Evolutionary conservation across 2,329 filamentous ascomycete species (phyloP).

Genomic region (Sclerotinia trifoliorum): DNA sequence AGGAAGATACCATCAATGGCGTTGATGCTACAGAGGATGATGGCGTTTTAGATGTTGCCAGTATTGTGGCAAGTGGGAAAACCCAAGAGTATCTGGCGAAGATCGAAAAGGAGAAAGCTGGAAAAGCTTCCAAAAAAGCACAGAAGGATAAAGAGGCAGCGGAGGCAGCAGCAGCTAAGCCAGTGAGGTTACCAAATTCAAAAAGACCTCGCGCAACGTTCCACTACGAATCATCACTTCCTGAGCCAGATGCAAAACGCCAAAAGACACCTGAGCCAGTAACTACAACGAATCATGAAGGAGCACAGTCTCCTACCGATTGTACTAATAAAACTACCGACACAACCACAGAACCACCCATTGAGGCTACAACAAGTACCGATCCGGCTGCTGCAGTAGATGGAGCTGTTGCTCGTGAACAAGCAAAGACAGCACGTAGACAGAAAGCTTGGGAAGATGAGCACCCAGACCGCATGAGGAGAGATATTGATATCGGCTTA

Average conservation of each 20-base stretch:
- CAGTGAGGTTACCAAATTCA: conserved; percentile 65
- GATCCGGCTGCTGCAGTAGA: conserved; percentile 28
- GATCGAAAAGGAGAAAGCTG: conserved; percentile 73
- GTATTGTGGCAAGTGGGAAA: conserved; percentile 77
- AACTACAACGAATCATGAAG: conserved; percentile 26
- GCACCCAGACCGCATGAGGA: conserved; percentile 55
- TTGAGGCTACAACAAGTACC: conserved; percentile 23
- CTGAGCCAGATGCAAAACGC: conserved; percentile 44
- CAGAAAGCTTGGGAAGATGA: conserved; percentile 38
- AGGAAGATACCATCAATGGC: conserved; percentile 42
- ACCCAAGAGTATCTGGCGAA: conserved; percentile 80
- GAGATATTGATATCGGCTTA: conserved; percentile 72
- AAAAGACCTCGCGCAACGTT: conserved; percentile 70
- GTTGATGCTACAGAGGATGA: conserved; percentile 56
- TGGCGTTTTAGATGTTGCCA: conserved; percentile 80
- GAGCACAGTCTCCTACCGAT: conserved; percentile 25
- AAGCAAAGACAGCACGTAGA: conserved; percentile 35
- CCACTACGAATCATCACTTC: conserved; percentile 65
- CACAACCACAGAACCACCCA: conserved; percentile 22
- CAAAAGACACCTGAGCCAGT: conserved; percentile 41
- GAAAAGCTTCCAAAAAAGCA: conserved; percentile 45
- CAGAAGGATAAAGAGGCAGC: conserved; percentile 52
- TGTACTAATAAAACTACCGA: conserved; percentile 11
- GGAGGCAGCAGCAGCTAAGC: conserved; percentile 53
- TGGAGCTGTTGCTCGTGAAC: conserved; percentile 32